Conservation (phyloP, 108 stramenopile species). For the Chaetoceros tenuissimus region DNA sequence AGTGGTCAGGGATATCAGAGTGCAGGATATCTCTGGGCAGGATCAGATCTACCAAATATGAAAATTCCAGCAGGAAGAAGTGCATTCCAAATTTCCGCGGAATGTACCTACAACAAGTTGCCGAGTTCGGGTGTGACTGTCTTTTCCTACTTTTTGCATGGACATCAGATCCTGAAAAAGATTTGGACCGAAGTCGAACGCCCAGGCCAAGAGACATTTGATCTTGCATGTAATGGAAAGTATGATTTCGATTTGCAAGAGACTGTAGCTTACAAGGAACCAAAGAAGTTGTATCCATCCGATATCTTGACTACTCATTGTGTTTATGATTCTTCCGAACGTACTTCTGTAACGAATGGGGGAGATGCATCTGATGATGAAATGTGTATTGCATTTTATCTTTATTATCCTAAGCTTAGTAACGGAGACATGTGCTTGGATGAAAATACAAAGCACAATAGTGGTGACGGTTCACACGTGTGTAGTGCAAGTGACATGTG, state of each 20-base stretch:
- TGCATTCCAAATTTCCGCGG: no score
- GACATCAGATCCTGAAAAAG: no score
- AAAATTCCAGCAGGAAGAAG: no score
- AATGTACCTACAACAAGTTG: no score
- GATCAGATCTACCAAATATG: no score
- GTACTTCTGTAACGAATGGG: background rate
- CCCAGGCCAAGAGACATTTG: background rate
- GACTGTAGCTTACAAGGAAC: background rate
- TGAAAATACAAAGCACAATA: no score
- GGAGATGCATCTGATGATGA: background rate
- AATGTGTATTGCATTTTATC: conserved; percentile 1
- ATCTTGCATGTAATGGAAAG: background rate
- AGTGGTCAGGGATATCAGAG: no score
- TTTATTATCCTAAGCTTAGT: background rate
- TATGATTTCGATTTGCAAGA: conserved; percentile 1
- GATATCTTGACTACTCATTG: background rate
- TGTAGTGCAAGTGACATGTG: conserved; percentile 8
- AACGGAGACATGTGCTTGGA: no score
- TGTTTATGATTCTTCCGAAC: background rate
- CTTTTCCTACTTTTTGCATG: no score
- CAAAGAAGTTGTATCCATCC: background rate
- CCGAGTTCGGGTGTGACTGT: no score
- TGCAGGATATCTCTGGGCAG: no score
- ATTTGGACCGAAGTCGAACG: no score
- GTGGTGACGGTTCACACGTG: background rate